Percentiles rank a stretch among this genome's conserved stretches.
phyloP scores from a whole-genome alignment of 768 basidiomycete species.

The Astraeus odoratus region DNA sequence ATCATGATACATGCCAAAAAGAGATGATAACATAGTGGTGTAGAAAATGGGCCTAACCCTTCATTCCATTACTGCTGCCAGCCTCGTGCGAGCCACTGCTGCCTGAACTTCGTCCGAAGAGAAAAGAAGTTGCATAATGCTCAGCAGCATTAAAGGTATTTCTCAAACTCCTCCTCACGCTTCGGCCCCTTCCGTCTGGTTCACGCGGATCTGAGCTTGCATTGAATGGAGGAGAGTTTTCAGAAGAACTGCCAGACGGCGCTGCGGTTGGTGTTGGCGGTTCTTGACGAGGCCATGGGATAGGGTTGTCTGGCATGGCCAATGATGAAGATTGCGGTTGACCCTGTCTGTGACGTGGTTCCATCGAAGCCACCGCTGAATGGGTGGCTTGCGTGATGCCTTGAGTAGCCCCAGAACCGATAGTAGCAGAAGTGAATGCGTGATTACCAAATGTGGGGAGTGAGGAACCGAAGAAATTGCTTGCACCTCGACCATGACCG shows the following conservation, averaged over 20 bases:
- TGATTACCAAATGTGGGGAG: slow-evolving; percentile 16
- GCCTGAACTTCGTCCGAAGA: slow-evolving; percentile 47
- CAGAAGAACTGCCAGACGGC: slow-evolving; percentile 35
- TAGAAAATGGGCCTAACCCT: background rate
- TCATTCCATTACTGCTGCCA: background rate
- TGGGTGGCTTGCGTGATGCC: slow-evolving; percentile 31
- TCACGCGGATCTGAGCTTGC: slow-evolving; percentile 23
- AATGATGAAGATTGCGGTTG: slow-evolving; percentile 5
- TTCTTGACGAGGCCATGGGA: slow-evolving; percentile 41
- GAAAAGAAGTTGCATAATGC: slow-evolving; percentile 56
- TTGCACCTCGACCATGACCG: slow-evolving; percentile 60
- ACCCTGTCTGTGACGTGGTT: slow-evolving; percentile 13
- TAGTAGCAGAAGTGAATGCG: slow-evolving; percentile 14
- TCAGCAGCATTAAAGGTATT: slow-evolving; percentile 67
- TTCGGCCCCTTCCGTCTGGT: slow-evolving; percentile 46
- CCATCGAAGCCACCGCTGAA: slow-evolving; percentile 23
- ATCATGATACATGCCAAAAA: background rate
- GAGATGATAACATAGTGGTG: background rate
- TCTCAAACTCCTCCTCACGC: slow-evolving; percentile 57
- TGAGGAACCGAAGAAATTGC: slow-evolving; percentile 13
- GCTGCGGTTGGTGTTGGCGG: slow-evolving; percentile 30
- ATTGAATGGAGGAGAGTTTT: slow-evolving; percentile 31
- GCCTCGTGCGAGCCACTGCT: background rate
- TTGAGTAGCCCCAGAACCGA: slow-evolving; percentile 20
- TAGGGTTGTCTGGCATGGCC: slow-evolving; percentile 12